phyloP scores from a whole-genome alignment of 257 asterid species.

The Jacaranda copaia region DNA sequence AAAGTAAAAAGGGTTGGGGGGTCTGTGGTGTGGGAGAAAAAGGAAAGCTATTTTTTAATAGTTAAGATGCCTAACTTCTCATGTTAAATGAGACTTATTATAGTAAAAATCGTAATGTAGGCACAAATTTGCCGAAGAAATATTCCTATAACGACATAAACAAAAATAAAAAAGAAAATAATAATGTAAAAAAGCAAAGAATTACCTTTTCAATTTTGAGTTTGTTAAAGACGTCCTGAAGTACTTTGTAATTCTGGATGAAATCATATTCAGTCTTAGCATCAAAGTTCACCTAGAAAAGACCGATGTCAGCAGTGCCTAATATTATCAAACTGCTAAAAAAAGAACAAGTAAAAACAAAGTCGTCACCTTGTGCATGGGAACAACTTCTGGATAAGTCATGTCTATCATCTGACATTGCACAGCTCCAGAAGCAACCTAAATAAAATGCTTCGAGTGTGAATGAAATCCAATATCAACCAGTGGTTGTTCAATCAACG shows the following conservation, averaged over 20 bases:
- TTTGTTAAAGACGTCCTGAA: constrained; percentile 92
- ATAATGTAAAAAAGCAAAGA: neutral
- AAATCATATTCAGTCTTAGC: constrained; percentile 94
- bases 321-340: neutral
- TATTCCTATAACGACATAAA: neutral
- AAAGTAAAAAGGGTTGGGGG: no score
- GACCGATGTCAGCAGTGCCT: constrained; percentile 36
- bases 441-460: constrained; percentile 32
- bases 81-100: neutral
- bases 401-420: constrained; percentile 97
- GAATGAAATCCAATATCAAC: constrained; percentile 15
- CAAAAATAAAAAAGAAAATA: neutral
- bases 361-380: constrained; percentile 87
- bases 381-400: constrained; percentile 90
- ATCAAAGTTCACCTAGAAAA: constrained; percentile 82
- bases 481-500: constrained; percentile 18
- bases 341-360: neutral
- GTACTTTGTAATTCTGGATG: constrained; percentile 96
- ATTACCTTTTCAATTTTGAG: constrained; percentile 86
- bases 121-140: neutral
- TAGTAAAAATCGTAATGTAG: neutral
- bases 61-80: no score
- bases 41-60: no score
- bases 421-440: constrained; percentile 97
- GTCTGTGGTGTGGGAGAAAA: no score